Percentiles rank a stretch among this genome's conserved stretches.
These are phyloP conservation scores for Chalciporus chontae DNA, from an alignment of 768 basidiomycete genomes.

Conservation along the genomic window DNA sequence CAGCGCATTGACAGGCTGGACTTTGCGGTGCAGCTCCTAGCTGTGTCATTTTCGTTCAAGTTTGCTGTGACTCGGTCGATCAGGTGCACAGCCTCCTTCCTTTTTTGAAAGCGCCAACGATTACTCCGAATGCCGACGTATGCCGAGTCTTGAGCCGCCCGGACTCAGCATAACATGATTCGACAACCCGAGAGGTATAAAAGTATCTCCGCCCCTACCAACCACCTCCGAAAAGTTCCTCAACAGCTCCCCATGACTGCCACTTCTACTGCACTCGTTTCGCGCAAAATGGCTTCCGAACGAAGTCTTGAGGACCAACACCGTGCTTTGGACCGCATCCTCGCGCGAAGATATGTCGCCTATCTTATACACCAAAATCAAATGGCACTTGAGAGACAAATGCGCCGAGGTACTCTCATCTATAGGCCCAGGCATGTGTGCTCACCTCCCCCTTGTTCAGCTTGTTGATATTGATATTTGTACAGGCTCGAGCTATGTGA, in stretches of 20 bases:
- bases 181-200: neutral
- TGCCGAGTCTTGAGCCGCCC: no score
- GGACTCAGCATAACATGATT: neutral
- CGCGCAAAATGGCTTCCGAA: slow-evolving; percentile 27
- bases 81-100: neutral
- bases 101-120: no score
- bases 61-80: no score
- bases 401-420: slow-evolving; percentile 27
- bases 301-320: slow-evolving; percentile 24
- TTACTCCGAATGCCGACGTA: no score
- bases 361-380: slow-evolving; percentile 22
- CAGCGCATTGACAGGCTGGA: no score
- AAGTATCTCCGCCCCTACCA: neutral
- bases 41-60: no score
- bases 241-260: slow-evolving; percentile 21
- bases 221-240: neutral
- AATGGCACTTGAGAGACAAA: slow-evolving; percentile 16
- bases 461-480: slow-evolving; percentile 18
- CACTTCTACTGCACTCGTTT: slow-evolving; percentile 11
- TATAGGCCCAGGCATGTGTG: slow-evolving; percentile 30
- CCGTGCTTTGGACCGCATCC: slow-evolving; percentile 29
- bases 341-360: slow-evolving; percentile 30
- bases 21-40: no score
- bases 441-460: slow-evolving; percentile 5
- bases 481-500: slow-evolving; percentile 40